Evolutionary conservation across 495 filamentous ascomycete genomes (phyloP), one percentile per base, ranked within the genome.

Genomic region (Aspergillus affinis): DNA sequence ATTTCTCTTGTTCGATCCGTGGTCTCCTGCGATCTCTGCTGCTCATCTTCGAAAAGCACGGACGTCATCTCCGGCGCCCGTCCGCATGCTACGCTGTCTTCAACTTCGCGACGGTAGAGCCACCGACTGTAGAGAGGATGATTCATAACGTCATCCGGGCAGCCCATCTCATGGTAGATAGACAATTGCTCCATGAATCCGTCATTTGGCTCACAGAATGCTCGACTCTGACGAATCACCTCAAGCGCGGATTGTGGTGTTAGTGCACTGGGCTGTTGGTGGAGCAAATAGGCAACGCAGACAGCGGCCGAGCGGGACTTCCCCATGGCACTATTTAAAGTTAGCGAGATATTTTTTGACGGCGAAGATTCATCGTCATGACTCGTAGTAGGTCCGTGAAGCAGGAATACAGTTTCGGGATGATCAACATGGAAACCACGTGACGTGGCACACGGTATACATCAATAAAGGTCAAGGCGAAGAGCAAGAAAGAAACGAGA

Each of bases 221-320:
- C 82, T 2, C 93, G 87, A 50, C 75, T 77, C 68, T 87, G 68
- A 29, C 83, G 81, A 56, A 98, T 77, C 44, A 85, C 70, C 32
- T 72, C 70, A 48, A 93, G 75, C 8, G 90, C 87, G 52, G 85
- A 78, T 44, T 77, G 65, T 26, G 85, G 84, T 47, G 79, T 84
- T 58, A 87, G 78, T 20, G 68, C 69, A 27, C 69, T 73, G 67
- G 64, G 78, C 55, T 72, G 84, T 51, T 48, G 82, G 76, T 88
- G 86, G 68, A 97, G 88, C 54, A 98, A 78, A 75, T 91, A 97
- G 66, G 95, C 92, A 55, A 94, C 82, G 61, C 92, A 81, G 63
- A 92, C 81, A 48, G 92, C 86, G 61, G 92, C 88, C 21, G 93
- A 97, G 52, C 94, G 90, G 54, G 92, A 96, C 75, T 93, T 93